phyloP scores from a whole-genome alignment of 495 filamentous ascomycete genomes.

The Trichoderma orchidacearum region DNA sequence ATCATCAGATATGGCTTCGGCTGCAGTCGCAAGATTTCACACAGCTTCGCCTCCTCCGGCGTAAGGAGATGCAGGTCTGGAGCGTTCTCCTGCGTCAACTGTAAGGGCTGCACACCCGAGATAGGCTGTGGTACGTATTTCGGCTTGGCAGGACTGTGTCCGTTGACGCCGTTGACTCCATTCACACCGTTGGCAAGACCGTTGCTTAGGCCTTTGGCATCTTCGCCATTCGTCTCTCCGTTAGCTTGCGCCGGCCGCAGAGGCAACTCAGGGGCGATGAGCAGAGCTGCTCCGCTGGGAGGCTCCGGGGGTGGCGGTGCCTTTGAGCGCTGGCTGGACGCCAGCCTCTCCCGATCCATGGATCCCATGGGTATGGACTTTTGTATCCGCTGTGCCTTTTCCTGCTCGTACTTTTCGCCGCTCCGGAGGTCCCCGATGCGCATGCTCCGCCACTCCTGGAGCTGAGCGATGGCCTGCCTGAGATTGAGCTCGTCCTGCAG shows the following conservation, averaged over 20 bases:
- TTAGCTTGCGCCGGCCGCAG: conserved; percentile 26
- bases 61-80: conserved; percentile 79
- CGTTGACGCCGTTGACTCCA: conserved; percentile 24
- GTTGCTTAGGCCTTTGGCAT: conserved; percentile 23
- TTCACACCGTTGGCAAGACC: conserved; percentile 17
- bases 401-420: conserved; percentile 89
- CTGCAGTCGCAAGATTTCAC: conserved; percentile 63
- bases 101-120: conserved; percentile 47
- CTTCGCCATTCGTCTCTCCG: conserved; percentile 15
- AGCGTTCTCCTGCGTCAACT: conserved; percentile 61
- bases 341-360: conserved; percentile 66
- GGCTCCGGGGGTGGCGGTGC: conserved; percentile 49
- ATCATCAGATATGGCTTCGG: conserved; percentile 92
- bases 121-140: conserved; percentile 32
- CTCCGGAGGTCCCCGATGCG: conserved; percentile 69
- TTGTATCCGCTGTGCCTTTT: conserved; percentile 67
- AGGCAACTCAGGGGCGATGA: conserved; percentile 66
- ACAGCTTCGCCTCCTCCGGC: conserved; percentile 71
- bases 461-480: conserved; percentile 73
- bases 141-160: conserved; percentile 16
- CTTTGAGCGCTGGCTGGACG: conserved; percentile 45
- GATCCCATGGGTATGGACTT: conserved; percentile 56
- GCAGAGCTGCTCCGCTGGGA: conserved; percentile 52
- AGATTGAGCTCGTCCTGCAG: conserved; percentile 84
- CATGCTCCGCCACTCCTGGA: conserved; percentile 87